Evolutionary conservation across 441 rosid genomes (phyloP).

Genomic region (Populus hybrid): DNA sequence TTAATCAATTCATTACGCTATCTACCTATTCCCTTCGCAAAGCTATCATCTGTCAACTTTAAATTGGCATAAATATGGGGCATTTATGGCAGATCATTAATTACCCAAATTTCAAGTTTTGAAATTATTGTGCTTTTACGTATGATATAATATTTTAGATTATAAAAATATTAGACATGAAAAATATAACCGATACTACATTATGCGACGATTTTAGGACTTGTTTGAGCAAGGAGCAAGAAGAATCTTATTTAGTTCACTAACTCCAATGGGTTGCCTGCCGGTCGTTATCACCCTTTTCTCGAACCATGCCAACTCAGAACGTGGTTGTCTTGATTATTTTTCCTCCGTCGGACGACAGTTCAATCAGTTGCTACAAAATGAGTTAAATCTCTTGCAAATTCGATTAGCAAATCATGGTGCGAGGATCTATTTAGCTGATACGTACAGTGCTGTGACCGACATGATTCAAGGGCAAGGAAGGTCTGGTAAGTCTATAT

Average conservation of each 20-base stretch:
- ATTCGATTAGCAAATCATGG: conserved; percentile 28
- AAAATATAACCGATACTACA: neutral
- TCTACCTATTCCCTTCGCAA: neutral
- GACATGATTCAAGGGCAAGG: conserved; percentile 39
- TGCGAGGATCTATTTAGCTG: conserved; percentile 34
- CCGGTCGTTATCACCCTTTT: conserved; percentile 62
- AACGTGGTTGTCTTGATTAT: conserved; percentile 55
- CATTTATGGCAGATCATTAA: neutral
- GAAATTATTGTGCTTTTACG: neutral
- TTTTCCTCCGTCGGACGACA: conserved; percentile 40
- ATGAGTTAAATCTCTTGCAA: conserved; percentile 37
- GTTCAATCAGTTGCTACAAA: conserved; percentile 49
- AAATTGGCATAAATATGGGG: neutral
- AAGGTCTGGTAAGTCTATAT: conserved; percentile 35
- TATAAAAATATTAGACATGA: neutral
- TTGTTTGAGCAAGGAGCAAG: conserved; percentile 65
- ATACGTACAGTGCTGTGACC: conserved; percentile 33
- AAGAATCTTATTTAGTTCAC: conserved; percentile 35
- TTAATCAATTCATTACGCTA: neutral
- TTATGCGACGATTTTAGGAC: conserved; percentile 27
- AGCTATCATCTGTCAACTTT: neutral
- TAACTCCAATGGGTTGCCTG: conserved; percentile 83
- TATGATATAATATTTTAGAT: neutral
- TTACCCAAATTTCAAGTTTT: neutral
- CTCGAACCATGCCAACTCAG: conserved; percentile 34